Conservation (phyloP, 2,329 filamentous ascomycete genomes). For the Sporothrix brasiliensis region DNA sequence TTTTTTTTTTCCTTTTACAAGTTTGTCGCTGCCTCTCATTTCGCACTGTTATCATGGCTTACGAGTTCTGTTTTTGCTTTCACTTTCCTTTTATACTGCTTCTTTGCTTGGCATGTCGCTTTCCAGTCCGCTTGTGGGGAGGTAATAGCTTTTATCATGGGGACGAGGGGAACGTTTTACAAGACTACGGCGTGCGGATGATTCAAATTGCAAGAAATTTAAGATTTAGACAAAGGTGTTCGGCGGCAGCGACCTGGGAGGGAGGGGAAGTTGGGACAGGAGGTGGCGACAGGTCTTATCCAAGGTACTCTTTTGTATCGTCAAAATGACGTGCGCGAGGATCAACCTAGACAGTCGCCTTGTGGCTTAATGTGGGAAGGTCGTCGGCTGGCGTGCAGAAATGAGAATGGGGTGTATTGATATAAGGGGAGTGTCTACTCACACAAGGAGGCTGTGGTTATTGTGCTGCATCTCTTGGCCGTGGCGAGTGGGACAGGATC, state of each 20-base stretch:
- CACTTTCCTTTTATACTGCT: conserved; percentile 20
- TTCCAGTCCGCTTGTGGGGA: conserved; percentile 45
- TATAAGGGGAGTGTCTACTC: background rate
- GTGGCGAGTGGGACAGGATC: background rate
- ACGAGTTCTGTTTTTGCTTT: conserved; percentile 11
- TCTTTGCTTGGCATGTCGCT: conserved; percentile 42
- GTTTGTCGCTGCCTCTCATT: background rate
- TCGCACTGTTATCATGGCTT: conserved; percentile 8
- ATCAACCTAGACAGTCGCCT: background rate
- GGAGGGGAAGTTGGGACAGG: background rate
- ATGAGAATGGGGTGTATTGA: background rate
- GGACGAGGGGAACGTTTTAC: conserved; percentile 39
- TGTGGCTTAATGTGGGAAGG: background rate
- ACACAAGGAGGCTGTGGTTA: background rate
- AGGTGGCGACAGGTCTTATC: background rate
- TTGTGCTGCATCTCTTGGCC: background rate
- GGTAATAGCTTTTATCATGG: conserved; percentile 41
- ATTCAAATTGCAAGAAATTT: conserved; percentile 33
- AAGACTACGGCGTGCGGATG: conserved; percentile 31
- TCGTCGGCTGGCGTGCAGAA: background rate
- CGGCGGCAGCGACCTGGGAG: background rate
- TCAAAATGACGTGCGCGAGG: background rate
- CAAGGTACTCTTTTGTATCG: background rate
- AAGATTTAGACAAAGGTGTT: background rate
- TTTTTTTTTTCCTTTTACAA: background rate